Evolutionary conservation across 2,329 filamentous ascomycete genomes (phyloP).

Genomic region (Chrysosporium keratinophilum): DNA sequence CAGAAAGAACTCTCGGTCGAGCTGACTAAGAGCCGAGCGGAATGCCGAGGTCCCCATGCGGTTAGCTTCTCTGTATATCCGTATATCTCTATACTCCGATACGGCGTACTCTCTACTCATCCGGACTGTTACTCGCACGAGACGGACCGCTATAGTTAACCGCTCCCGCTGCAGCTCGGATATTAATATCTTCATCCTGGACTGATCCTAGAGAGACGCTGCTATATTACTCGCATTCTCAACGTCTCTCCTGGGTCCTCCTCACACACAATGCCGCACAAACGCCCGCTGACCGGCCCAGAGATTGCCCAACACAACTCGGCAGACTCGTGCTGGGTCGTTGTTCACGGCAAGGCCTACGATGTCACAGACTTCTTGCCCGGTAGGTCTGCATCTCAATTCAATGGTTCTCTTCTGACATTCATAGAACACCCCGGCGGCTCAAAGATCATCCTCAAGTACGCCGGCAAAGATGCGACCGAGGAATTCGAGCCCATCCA

Average conservation of each 20-base stretch:
- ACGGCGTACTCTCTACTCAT: no score
- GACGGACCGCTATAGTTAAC: no score
- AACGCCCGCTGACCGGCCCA: conserved; percentile 39
- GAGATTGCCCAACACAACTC: conserved; percentile 65
- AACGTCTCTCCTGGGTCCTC: neutral
- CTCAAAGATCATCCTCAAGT: conserved; percentile 88
- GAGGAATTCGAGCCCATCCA: conserved; percentile 85
- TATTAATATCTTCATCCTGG: no score
- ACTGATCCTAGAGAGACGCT: no score
- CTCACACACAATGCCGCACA: conserved; percentile 10
- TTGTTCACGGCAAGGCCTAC: conserved; percentile 78
- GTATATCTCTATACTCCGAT: no score
- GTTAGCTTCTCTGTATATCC: no score
- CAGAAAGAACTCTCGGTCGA: no score
- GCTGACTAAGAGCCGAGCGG: no score
- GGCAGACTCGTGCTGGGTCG: conserved; percentile 81
- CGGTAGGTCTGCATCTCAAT: conserved; percentile 36
- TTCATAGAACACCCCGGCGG: conserved; percentile 71
- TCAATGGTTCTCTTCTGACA: neutral
- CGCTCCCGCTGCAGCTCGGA: no score
- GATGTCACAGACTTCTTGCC: conserved; percentile 85
- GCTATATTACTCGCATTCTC: neutral
- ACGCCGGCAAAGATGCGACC: conserved; percentile 88
- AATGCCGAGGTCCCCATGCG: no score
- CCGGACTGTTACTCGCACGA: no score